Base-by-base conservation (phyloP, 2,329 filamentous ascomycete species). In the Phaeosphaeria sp. region DNA sequence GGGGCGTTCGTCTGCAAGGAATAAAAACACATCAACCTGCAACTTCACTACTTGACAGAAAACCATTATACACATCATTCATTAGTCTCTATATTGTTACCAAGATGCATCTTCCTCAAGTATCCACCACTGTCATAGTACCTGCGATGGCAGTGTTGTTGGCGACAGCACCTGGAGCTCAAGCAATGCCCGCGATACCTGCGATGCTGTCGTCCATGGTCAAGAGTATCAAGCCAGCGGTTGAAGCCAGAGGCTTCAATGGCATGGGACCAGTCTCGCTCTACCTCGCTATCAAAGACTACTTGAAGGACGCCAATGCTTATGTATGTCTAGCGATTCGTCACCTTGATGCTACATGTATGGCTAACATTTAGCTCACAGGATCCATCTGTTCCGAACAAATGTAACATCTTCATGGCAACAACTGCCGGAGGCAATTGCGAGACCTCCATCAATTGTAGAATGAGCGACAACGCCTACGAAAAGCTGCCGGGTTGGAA, bases 101-200 rank as follows among this genome's bases (percentile, higher is more conserved):
- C 25, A 46, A 46, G 17, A 23, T 30, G 39, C 50, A 41, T 46
- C 41, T 52, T 20, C 41, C 39, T 17, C 41, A 46, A 20, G 18
- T 46, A n/a, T 44, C n/a, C 15, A 23, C 36, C 50, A 46, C 17
- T 17, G 7, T 33, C 17, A 22, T 20, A 7, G 33, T 42, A 21
- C 50, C 50, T 44, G 17, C 23, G 20, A 39, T 42, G 7, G 44
- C 43, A 48, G 52, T 30, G 25, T 44, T 53, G 27, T 36, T 54
- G 25, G 21, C 42, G 15, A 20, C 43, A 15, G n/a, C 52, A 6
- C 44, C 52, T 7, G 52, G 18, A 42, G 15, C 43, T 6, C 44
- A 54, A 54, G 52, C 52, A 48, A 47, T 54, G 30, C 44, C 52
- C 6, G 41, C 30, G 17, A 42, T 21, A 17, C 36, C 36, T 39